Base-by-base conservation (phyloP, 306 rosid species). In the Elaeagnus macrophylla region DNA sequence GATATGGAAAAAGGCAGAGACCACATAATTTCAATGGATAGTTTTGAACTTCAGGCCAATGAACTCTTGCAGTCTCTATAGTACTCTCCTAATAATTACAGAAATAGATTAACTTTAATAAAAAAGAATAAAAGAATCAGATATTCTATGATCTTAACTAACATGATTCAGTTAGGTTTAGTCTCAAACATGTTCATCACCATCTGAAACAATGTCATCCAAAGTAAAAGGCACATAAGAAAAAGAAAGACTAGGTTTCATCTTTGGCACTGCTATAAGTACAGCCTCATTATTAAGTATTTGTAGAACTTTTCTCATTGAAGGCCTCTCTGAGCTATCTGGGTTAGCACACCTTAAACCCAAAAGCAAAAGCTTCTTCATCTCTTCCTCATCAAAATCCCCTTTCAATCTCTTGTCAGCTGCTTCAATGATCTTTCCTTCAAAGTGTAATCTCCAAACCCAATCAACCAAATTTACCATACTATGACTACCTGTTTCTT, bases 181-280 rank as follows among this genome's bases (percentile, higher is more conserved):
- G 49, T 7, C 49, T 45, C 17, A 45, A n/a, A 45, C 35, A 35
- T 18, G 8, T 3, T 61, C 67, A 11, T 76, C 88, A 54, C 62
- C 64, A 54, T 82, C 95, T 14, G 79, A 67, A 69, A 82, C 83
- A 54, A 86, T 78, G 68, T 86, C 95, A 71, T 80, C 78, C 53
- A 86, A 53, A 2, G 69, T 70, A 48, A 75, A 47, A 44, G 80
- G 56, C 61, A 80, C 49, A 47, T 71, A 45, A n/a, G 83, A 80
- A 63, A 80, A 80, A 18, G 69, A 60, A 39, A 80, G 57, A 49
- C 74, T 70, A 1, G 86, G 83, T 56, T 80, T 80, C 38, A 40
- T 16, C 66, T 52, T 65, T 13, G 86, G 86, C 43, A 81, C 72
- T 0, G 40, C 18, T 7, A 59, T 45, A 13, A 66, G 69, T 12